phyloP scores from a whole-genome alignment of 2,329 filamentous ascomycete species.

The Alternaria gaisen region DNA sequence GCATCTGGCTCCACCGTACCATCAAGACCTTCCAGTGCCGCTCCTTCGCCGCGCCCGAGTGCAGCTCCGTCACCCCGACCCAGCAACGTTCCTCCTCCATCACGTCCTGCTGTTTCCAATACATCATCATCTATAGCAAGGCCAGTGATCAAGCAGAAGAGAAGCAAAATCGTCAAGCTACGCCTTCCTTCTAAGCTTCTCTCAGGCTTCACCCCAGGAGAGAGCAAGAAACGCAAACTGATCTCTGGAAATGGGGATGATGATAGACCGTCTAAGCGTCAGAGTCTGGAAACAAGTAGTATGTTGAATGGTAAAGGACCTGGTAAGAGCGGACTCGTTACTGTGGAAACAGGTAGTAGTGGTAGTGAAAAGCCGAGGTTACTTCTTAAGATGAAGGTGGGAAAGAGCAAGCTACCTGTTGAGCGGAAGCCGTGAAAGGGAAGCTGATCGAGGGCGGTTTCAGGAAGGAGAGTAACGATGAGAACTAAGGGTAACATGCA shows the following conservation, averaged over 20 bases:
- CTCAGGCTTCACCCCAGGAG: conserved; percentile 20
- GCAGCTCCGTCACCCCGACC: conserved; percentile 25
- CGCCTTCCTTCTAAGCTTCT: conserved; percentile 27
- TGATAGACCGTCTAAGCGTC: conserved; percentile 38
- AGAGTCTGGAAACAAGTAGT: conserved; percentile 35
- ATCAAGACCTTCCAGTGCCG: conserved; percentile 21
- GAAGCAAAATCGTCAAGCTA: conserved; percentile 40
- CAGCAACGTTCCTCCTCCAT: conserved; percentile 9
- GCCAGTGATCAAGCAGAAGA: conserved; percentile 29
- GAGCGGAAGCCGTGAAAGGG: neutral
- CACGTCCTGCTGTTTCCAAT: conserved; percentile 10
- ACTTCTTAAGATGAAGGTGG: conserved; percentile 34
- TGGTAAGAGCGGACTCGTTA: conserved; percentile 27
- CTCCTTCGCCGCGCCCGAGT: conserved; percentile 25
- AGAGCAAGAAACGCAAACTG: conserved; percentile 37
- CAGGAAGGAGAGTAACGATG: neutral
- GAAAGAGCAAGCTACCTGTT: conserved; percentile 20
- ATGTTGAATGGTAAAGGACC: conserved; percentile 23
- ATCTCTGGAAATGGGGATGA: conserved; percentile 20
- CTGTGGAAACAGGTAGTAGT: conserved; percentile 24
- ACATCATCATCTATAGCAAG: conserved; percentile 13
- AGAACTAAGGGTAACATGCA: conserved; percentile 2
- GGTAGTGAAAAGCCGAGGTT: conserved; percentile 24
- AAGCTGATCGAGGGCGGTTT: too few species aligned
- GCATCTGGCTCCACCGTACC: conserved; percentile 20